Base-by-base conservation (phyloP, 225 moss, liverwort and hornwort species). In the Pseudoscleropodium purum region DNA sequence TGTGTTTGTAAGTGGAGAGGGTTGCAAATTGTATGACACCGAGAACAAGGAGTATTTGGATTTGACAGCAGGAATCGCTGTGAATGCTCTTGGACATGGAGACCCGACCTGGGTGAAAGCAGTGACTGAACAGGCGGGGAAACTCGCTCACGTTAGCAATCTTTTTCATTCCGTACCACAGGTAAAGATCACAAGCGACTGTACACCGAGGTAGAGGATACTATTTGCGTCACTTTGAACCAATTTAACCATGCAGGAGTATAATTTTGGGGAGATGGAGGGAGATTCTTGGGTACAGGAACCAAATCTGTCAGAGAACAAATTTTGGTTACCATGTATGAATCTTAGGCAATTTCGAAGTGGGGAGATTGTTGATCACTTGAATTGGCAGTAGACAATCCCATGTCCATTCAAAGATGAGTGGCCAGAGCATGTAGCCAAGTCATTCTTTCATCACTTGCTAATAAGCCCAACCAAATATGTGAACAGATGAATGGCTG, bases 21-120 rank as follows among this genome's bases (percentile, higher is more conserved):
- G 97, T 62, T 96, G 96, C 92, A 96, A 94, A 90, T 83, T 97
- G 75, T 97, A 93, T 74, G 98, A 99, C 82, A 95, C 84, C 20
- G 93, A 99, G 85, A 94, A 94, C 67, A 95, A 95, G 88, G 97
- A 97, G 92, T 99, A 95, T 90, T 85, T 99, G 89, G 97, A 99
- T 93, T 87, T 99, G 95, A 96, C 98, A 87, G 96, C 98, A 27
- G 97, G 97, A 76, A 94, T 99, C 51, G 98, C 96, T 84, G 97
- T 97, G 74, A 99, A 99, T 89, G 94, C 97, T 39, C 91, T 99
- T 26, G 97, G 98, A 25, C 96, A 99, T 91, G 96, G 92, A 49
- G 95, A 97, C 51, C 93, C 91, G 68, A 83, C 91, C 39, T 99
- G 95, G 98, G 95, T 99, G 63, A 94, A 95, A 90, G 98, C 98